Base-by-base conservation (phyloP, 805 yeast species). In the Candida hispaniensis region DNA sequence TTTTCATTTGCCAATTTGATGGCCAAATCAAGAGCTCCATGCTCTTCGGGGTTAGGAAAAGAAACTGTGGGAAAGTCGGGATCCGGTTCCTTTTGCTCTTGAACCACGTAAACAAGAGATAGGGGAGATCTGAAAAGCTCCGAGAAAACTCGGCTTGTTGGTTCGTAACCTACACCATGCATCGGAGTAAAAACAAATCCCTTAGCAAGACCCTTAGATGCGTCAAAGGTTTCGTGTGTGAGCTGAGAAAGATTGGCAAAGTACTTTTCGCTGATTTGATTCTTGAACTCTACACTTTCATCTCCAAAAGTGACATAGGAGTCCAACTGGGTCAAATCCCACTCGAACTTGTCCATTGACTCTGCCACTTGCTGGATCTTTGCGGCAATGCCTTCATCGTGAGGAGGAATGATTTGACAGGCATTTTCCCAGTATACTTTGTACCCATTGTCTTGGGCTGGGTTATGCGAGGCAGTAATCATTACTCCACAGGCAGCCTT, bases 11-110 rank as follows among this genome's bases (percentile, higher is more conserved):
- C 96, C 3, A 57, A 52, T 7, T 51, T 34, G 12, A 75, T 75
- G 0, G 94, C 88, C 34, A 77, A 50, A 44, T 73, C 78, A 38
- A 91, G 61, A 0, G 97, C 97, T 3, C 95, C 95, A 43, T 74
- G 71, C 50, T 88, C 98, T 55, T 88, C 98, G 0, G 98, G 98
- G 49, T 88, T 88, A 4, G 98, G 98, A 48, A 88, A 88, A 26
- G 55, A 58, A 6, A 88, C 96, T 0, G 96, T 80, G 2, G 85
- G 71, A 51, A 88, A 88, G 17, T 65, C 71, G 0, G 97, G 93
- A 54, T 91, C 86, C 0, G 97, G 94, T 1, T 43, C 13, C 4
- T 65, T 63, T 54, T 88, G 98, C 44, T 72, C 71, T 1, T 53
- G 44, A 1, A 81, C 93, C n/a, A 59, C 50, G 2, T 54, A 44